Conservation (phyloP, 129 eudicot species). For the Dittrichia graveolens region DNA sequence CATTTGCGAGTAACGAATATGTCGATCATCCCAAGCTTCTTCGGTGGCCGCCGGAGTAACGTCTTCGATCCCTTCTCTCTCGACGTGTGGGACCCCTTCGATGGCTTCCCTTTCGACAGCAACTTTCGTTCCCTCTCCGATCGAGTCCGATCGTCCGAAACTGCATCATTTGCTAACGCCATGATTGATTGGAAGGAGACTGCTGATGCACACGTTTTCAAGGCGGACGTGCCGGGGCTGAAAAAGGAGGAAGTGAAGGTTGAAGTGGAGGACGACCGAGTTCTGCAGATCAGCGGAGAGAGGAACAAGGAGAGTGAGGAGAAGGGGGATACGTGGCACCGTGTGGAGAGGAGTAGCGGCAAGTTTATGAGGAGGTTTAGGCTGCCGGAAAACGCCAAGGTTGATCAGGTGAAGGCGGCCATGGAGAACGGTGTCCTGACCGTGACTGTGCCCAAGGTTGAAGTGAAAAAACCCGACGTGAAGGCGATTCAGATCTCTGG, state of each 20-base stretch:
- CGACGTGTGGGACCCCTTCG: slow-evolving; percentile 37
- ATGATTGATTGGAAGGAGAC: slow-evolving; percentile 40
- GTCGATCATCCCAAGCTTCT: slow-evolving; percentile 40
- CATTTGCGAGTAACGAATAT: not conserved
- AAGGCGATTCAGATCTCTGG: slow-evolving; percentile 36
- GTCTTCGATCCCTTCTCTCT: slow-evolving; percentile 35
- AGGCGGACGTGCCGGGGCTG: slow-evolving; percentile 34
- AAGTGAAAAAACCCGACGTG: slow-evolving; percentile 25
- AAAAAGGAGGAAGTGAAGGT: slow-evolving; percentile 43
- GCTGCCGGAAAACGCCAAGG: slow-evolving; percentile 37
- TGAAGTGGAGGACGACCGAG: slow-evolving; percentile 30
- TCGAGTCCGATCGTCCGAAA: slow-evolving; percentile 6
- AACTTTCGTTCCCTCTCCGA: slow-evolving; percentile 14
- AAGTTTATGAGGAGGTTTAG: slow-evolving; percentile 39
- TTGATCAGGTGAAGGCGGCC: slow-evolving; percentile 30
- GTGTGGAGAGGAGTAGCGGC: slow-evolving; percentile 39
- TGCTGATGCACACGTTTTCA: slow-evolving; percentile 26
- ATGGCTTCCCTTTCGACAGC: slow-evolving; percentile 23
- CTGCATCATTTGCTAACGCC: slow-evolving; percentile 3
- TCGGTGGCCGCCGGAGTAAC: slow-evolving; percentile 35
- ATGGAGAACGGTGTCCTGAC: slow-evolving; percentile 41
- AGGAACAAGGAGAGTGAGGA: slow-evolving; percentile 33
- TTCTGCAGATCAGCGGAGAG: slow-evolving; percentile 37
- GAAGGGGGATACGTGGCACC: slow-evolving; percentile 35
- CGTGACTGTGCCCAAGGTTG: slow-evolving; percentile 34